Percentiles rank a stretch among this genome's conserved stretches.
Conservation (phyloP, 352 stramenopile genomes). For the Blastocystis sp. region DNA sequence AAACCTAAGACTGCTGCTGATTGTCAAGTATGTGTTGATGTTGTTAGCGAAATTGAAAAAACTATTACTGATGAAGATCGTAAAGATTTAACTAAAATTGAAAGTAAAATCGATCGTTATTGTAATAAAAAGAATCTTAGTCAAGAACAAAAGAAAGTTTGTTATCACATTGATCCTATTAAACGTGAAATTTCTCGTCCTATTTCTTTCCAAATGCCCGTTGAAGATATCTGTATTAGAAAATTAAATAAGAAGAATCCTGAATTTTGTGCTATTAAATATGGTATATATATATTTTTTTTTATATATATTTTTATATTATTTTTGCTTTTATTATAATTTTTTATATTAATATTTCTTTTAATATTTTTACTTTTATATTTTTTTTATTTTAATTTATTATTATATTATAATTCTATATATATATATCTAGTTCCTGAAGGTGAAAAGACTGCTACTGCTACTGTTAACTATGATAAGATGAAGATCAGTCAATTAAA, state of each 20-base stretch:
- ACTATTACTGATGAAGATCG: conserved; percentile 12
- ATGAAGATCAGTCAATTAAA: conserved; percentile 35
- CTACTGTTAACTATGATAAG: conserved; percentile 11
- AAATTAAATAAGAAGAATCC: conserved; percentile 37
- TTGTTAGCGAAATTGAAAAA: conserved; percentile 34
- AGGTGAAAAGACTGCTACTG: not conserved
- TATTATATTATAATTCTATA: no score
- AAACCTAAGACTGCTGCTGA: not conserved
- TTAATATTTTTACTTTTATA: no score
- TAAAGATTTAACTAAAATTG: conserved; percentile 20
- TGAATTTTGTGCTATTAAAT: conserved; percentile 33
- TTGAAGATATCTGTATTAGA: conserved; percentile 33
- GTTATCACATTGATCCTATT: conserved; percentile 37
- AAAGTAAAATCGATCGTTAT: conserved; percentile 24
- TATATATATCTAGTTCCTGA: no score
- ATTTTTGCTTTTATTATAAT: no score
- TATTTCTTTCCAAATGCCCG: conserved; percentile 34
- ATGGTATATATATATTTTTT: conserved; percentile 16
- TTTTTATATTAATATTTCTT: no score
- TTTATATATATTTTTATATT: no score
- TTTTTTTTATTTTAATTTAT: no score
- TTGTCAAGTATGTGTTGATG: conserved; percentile 25
- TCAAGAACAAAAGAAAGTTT: conserved; percentile 34
- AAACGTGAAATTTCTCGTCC: conserved; percentile 31
- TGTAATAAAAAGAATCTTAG: conserved; percentile 29